Base-by-base conservation (phyloP, 768 basidiomycete species). In the Asterophora lycoperdoides region DNA sequence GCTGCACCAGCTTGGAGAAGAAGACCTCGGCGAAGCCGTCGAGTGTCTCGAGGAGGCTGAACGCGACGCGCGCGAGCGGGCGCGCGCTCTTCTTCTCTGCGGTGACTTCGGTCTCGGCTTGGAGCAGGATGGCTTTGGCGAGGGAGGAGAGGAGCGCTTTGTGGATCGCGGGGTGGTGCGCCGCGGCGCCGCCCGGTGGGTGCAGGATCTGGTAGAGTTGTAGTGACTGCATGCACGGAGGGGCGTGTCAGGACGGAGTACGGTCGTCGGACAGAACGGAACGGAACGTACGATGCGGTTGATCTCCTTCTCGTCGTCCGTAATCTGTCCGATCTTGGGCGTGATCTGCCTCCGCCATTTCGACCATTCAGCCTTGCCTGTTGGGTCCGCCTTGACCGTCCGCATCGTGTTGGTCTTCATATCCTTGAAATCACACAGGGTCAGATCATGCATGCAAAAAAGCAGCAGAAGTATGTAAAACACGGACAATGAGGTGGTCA, bases 91-190 rank as follows among this genome's bases (percentile, higher is more conserved):
- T 81, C 59, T 87, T 83, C 66, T 94, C 89, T 2, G 93, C 93
- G 1, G 87, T 76, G 8, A 95, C 89, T 66, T 98, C 95, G 0
- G 84, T 87, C 70, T 96, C 93, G 14, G 93, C 93, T 69, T 97
- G 95, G 29, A 89, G 75, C 37, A 97, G 76, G 52, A 98, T 84
- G 14, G 83, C 73, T 62, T 98, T 97, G 40, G 91, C 74, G 34
- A 97, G 78, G n/a, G 93, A 86, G 17, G 89, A 93, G 38, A 94
- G 78, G 17, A 86, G 75, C 42, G 91, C 89, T 40, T 74, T 64
- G 63, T 93, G 94, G 45, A 88, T 68, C n/a, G 63, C 55, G 20
- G 61, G 62, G 19, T 66, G 57, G 42, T 67, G 71, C 17, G 63
- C 57, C 23, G 64, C 58, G 6, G 48, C 49, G 5, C 50, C 57